Conservation (phyloP, 345 rosid genomes). For the Citrus hindsii region DNA sequence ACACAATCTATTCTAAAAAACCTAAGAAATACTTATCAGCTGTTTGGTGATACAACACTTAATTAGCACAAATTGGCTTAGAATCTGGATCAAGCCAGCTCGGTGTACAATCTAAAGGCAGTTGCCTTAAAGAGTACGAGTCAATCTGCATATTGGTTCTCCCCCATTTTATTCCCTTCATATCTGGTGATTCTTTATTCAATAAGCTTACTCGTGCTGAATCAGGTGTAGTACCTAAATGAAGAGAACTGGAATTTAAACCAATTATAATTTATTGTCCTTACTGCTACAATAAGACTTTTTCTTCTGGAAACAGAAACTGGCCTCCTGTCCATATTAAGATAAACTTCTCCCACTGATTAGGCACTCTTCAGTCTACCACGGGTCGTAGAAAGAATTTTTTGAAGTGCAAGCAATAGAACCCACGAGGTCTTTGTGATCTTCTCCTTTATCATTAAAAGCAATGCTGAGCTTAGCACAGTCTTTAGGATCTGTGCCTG, state of each 20-base stretch:
- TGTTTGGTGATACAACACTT: neutral
- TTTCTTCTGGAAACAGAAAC: neutral
- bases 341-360: neutral
- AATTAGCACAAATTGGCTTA: neutral
- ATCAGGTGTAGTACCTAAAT: neutral
- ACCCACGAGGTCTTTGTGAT: slow-evolving; percentile 79
- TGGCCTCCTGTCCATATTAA: neutral
- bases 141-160: neutral
- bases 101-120: neutral
- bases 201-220: neutral
- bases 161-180: neutral
- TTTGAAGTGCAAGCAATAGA: slow-evolving; percentile 58
- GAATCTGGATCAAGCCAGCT: neutral
- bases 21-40: neutral
- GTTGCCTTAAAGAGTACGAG: neutral
- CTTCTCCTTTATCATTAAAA: slow-evolving; percentile 93
- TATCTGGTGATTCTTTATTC: neutral
- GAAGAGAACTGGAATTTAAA: neutral
- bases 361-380: slow-evolving; percentile 42
- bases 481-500: slow-evolving; percentile 93
- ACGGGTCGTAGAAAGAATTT: slow-evolving; percentile 38
- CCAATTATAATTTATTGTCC: neutral
- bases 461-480: slow-evolving; percentile 89
- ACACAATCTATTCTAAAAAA: neutral
- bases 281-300: neutral